Conservation (phyloP, 257 asterid species). For the Petunia axillaris region DNA sequence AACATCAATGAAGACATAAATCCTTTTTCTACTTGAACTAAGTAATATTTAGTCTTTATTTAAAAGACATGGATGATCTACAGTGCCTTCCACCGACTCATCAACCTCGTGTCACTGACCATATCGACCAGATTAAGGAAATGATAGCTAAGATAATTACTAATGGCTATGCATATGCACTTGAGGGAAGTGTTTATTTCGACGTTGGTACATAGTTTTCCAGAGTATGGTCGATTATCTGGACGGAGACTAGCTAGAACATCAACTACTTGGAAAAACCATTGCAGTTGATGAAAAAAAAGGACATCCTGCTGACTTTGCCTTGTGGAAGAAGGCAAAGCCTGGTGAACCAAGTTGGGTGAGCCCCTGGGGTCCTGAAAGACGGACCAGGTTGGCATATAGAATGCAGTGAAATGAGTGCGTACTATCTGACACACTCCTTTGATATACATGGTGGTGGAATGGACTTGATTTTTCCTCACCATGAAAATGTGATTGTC, state of each 20-base stretch:
- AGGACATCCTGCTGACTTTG: constrained; percentile 80
- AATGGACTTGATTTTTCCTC: constrained; percentile 87
- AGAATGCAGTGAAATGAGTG: no score
- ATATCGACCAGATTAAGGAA: constrained; percentile 71
- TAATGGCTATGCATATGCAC: constrained; percentile 63
- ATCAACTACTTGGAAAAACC: constrained; percentile 67
- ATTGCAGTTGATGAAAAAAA: constrained; percentile 74
- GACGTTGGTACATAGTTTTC: constrained; percentile 62
- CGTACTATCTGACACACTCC: constrained; percentile 29
- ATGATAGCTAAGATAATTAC: constrained; percentile 71
- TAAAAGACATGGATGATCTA: constrained; percentile 72
- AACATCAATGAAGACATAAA: no score
- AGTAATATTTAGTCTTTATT: neutral
- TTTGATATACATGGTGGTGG: constrained; percentile 95
- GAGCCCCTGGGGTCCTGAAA: constrained; percentile 26
- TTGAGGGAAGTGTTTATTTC: constrained; percentile 75
- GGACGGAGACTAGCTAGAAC: constrained; percentile 61
- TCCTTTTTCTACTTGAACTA: no score
- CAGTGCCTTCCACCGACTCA: constrained; percentile 82
- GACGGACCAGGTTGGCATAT: no score
- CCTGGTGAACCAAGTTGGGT: constrained; percentile 86
- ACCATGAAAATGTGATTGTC: constrained; percentile 86
- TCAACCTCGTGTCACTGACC: constrained; percentile 84
- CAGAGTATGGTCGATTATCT: constrained; percentile 67
- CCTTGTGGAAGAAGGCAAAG: constrained; percentile 90